Percentiles rank a stretch among this genome's conserved stretches.
Evolutionary conservation across 2,329 filamentous ascomycete genomes (phyloP).

Genomic region (Monosporascus sp.): DNA sequence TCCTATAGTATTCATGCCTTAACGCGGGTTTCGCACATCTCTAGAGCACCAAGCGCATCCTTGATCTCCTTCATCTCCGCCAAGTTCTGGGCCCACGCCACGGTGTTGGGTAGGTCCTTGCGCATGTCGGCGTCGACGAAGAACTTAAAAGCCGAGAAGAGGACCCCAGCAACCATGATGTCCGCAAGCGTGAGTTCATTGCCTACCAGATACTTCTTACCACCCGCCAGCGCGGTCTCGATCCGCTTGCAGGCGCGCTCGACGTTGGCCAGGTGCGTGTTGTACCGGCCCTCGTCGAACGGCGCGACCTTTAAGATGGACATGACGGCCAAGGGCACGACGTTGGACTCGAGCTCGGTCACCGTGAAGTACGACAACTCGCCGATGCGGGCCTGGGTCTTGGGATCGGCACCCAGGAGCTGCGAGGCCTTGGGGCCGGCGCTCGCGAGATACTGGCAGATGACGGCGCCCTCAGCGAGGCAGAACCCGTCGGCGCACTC

Average conservation of each 20-base stretch:
- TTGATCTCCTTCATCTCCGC: conserved; percentile 27
- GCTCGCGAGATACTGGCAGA: conserved; percentile 41
- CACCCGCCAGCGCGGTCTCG: conserved; percentile 25
- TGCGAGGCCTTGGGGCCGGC: conserved; percentile 38
- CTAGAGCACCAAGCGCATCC: conserved; percentile 25
- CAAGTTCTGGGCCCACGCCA: conserved; percentile 28
- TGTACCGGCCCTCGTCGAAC: conserved; percentile 21
- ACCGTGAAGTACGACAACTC: conserved; percentile 42
- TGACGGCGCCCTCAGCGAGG: conserved; percentile 41
- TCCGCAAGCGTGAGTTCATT: conserved; percentile 34
- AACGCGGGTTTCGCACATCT: conserved; percentile 25
- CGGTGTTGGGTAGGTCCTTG: conserved; percentile 26
- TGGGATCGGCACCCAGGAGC: conserved; percentile 36
- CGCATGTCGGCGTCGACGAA: conserved; percentile 31
- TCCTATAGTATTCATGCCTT: background rate
- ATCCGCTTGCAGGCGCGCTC: conserved; percentile 26
- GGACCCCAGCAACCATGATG: conserved; percentile 25
- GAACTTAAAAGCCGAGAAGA: conserved; percentile 21
- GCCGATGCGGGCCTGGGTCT: conserved; percentile 35
- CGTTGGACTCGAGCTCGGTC: conserved; percentile 25
- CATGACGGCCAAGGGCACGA: conserved; percentile 20
- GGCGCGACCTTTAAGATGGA: conserved; percentile 22
- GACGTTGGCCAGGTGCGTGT: conserved; percentile 7
- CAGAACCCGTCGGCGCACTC: conserved; percentile 41
- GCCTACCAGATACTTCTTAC: conserved; percentile 33